Evolutionary conservation across 176 grass and related monocot species (phyloP), one percentile per base, ranked within the genome.

Genomic region (Bolboschoenus planiculmis): DNA sequence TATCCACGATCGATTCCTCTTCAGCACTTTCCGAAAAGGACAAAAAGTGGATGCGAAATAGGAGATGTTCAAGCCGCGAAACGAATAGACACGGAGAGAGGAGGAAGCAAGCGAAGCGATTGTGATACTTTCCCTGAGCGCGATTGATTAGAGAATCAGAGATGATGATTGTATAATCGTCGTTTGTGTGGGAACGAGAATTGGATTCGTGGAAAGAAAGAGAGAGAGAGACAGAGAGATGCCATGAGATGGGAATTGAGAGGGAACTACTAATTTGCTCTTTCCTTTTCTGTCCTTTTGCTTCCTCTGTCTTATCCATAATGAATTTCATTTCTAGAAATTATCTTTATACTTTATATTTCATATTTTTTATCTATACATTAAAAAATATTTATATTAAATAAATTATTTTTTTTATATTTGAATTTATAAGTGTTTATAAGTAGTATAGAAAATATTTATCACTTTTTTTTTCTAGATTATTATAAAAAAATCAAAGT

Each of bases 271-370:
- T n/a, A n/a, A n/a, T n/a, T 46, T 63, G 37, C 36, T 57, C 36
- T 64, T 42, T 46, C 26, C 20, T n/a, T n/a, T n/a, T n/a, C 47
- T 81, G 79, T 81, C 79, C 26, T 47, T 66, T 82, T 66, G 2
- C 79, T 30, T 82, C 14, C 9, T 81, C 24, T 65, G 58, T 82
- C 80, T 63, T 82, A 66, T 77, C 72, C 72, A 30, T 30, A 74
- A 16, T 66, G 5, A 63, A 82, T 50, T 65, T 31, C 35, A 36
- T 40, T 47, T 81, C 46, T 13, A n/a, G n/a, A n/a, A n/a, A 7
- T 53, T 53, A 3, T 3, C 15, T 15, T 51, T 51, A 0, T 16
- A 0, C 0, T 53, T 53, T 53, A 15, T 48, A 10, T 48, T 48
- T 53, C 14, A 10, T 7, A 14, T 1, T 53, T 53, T 53, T 53